Percentiles rank a stretch among this genome's conserved stretches.
Evolutionary conservation across 352 stramenopile species (phyloP).

Genomic region (Thraustochytrium sp.): DNA sequence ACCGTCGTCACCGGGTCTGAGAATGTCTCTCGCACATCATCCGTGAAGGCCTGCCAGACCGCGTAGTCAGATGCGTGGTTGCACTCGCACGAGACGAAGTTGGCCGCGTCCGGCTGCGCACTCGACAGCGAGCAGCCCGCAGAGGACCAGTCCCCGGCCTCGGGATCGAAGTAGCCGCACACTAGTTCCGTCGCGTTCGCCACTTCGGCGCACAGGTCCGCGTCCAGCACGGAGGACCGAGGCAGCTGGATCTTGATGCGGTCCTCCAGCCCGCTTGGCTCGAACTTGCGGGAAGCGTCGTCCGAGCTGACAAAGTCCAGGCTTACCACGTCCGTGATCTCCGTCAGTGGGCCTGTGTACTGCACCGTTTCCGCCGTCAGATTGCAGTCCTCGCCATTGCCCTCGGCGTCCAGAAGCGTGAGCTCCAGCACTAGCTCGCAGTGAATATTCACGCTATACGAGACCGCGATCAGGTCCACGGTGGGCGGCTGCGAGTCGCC

Average conservation of each 20-base stretch:
- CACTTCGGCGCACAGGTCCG: not conserved
- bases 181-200: not conserved
- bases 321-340: not conserved
- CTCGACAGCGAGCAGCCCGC: not conserved
- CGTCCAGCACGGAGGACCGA: not conserved
- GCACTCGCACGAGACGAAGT: not conserved
- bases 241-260: not conserved
- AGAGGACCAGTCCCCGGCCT: not conserved
- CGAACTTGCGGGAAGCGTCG: not conserved
- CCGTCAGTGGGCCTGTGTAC: not conserved
- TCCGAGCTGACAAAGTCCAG: not conserved
- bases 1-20: constrained; percentile 6
- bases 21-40: constrained; percentile 5
- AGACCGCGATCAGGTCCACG: constrained; percentile 2
- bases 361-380: not conserved
- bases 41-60: constrained; percentile 6
- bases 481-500: not conserved
- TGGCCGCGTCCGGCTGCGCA: not conserved
- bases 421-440: not conserved
- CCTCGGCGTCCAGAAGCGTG: not conserved
- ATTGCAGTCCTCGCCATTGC: not conserved
- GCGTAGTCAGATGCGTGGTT: constrained; percentile 17
- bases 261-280: not conserved
- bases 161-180: constrained; percentile 15
- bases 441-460: not conserved